Conservation (phyloP, 495 filamentous ascomycete genomes). For the Entonaema liquescens region DNA sequence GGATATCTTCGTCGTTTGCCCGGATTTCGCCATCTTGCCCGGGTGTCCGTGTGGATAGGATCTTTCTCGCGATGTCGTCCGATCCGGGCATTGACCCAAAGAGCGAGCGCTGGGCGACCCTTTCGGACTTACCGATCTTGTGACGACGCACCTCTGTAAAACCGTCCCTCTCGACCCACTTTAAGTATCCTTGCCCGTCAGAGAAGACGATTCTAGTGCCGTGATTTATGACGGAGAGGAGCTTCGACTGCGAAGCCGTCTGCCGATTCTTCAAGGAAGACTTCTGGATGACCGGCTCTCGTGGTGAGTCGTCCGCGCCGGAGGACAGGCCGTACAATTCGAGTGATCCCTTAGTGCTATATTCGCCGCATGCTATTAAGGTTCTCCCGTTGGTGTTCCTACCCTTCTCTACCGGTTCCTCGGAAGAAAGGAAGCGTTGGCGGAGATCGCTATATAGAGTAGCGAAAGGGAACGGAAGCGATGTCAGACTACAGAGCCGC, state of each 20-base stretch:
- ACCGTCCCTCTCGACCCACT: slow-evolving; percentile 92
- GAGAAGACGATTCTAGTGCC: slow-evolving; percentile 85
- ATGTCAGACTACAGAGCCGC: slow-evolving; percentile 77
- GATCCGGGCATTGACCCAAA: slow-evolving; percentile 61
- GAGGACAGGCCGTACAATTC: slow-evolving; percentile 79
- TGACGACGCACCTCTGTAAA: slow-evolving; percentile 79
- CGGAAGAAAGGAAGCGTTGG: slow-evolving; percentile 58
- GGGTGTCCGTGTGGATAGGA: slow-evolving; percentile 66
- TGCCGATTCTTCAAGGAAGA: slow-evolving; percentile 76
- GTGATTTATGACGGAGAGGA: slow-evolving; percentile 85
- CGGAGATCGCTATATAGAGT: slow-evolving; percentile 63
- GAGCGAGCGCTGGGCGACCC: slow-evolving; percentile 48
- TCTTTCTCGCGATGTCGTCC: slow-evolving; percentile 74
- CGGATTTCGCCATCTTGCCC: slow-evolving; percentile 44
- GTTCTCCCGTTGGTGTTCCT: slow-evolving; percentile 64
- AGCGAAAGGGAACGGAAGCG: slow-evolving; percentile 73
- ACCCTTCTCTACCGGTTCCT: slow-evolving; percentile 60
- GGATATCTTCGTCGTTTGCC: slow-evolving; percentile 68
- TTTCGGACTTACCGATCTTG: slow-evolving; percentile 68
- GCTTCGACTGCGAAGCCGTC: slow-evolving; percentile 79
- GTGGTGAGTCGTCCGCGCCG: slow-evolving; percentile 30
- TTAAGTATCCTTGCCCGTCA: slow-evolving; percentile 83
- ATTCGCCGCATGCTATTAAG: slow-evolving; percentile 89
- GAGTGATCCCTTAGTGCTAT: slow-evolving; percentile 89
- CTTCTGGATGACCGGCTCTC: slow-evolving; percentile 49